These are phyloP conservation scores for Aspergillus cejpii DNA, from an alignment of 2,329 filamentous ascomycete species.

Conservation along the genomic window DNA sequence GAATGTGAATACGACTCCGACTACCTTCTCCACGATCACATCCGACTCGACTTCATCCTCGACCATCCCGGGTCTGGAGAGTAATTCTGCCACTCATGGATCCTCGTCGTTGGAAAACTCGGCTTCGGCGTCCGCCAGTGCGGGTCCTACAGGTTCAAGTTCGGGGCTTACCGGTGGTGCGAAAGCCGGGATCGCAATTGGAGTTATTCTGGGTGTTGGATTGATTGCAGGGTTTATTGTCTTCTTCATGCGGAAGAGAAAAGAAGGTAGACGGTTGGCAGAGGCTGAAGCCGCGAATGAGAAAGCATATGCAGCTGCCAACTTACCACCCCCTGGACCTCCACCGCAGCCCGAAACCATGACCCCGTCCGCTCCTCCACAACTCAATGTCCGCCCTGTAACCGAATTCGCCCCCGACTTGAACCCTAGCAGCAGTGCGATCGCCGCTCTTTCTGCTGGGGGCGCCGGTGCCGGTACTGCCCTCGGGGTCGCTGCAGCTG, in stretches of 20 bases:
- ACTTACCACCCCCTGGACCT: slow-evolving; percentile 26
- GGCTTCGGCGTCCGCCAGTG: slow-evolving; percentile 21
- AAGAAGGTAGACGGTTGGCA: slow-evolving; percentile 47
- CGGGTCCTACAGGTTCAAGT: slow-evolving; percentile 26
- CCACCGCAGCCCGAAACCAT: slow-evolving; percentile 37
- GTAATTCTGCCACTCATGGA: slow-evolving; percentile 11
- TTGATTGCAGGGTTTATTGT: slow-evolving; percentile 62
- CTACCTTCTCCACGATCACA: slow-evolving; percentile 19
- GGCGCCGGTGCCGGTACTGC: slow-evolving; percentile 14
- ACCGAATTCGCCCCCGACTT: slow-evolving; percentile 74
- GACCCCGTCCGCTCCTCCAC: slow-evolving; percentile 55
- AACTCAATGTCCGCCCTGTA: slow-evolving; percentile 74
- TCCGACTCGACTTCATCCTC: slow-evolving; percentile 17
- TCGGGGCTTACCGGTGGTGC: slow-evolving; percentile 37
- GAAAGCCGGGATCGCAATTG: slow-evolving; percentile 81
- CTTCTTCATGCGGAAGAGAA: slow-evolving; percentile 68
- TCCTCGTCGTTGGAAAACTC: slow-evolving; percentile 17
- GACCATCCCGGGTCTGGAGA: slow-evolving; percentile 14
- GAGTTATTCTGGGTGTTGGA: slow-evolving; percentile 64
- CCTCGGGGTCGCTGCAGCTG: slow-evolving; percentile 15
- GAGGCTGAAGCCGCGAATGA: slow-evolving; percentile 53
- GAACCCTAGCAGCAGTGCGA: slow-evolving; percentile 27
- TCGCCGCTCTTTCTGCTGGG: slow-evolving; percentile 16
- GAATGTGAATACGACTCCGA: slow-evolving; percentile 8
- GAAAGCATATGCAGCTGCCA: slow-evolving; percentile 45